A percentile compares a stretch with the other conserved stretches of the same genome.
These are phyloP conservation scores for Cytauxzoon felis DNA, from an alignment of 169 alveolate genomes.

Conservation along the genomic window DNA sequence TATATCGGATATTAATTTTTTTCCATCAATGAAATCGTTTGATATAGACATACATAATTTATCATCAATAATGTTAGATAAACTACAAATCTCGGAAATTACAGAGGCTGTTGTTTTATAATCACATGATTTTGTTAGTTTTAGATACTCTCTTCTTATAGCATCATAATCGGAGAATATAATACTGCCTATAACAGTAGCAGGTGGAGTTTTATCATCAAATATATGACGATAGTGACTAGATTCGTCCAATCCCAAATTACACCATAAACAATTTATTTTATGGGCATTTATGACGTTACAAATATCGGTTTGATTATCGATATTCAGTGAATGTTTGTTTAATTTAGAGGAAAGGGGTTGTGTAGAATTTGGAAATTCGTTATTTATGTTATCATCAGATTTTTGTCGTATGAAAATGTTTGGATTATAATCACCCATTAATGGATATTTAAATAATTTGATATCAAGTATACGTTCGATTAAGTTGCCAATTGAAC, in stretches of 20 bases:
- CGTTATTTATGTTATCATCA: no score
- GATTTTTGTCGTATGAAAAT: no score
- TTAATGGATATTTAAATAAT: not conserved
- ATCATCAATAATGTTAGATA: conserved; percentile 38
- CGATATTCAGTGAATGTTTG: no score
- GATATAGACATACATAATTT: conserved; percentile 35
- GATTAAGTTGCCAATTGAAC: conserved; percentile 25
- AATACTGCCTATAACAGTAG: conserved; percentile 15
- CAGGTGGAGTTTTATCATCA: conserved; percentile 52
- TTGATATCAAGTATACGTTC: conserved; percentile 21
- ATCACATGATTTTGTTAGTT: not conserved
- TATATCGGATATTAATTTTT: conserved; percentile 33
- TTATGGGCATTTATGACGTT: conserved; percentile 11
- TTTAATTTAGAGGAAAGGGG: no score
- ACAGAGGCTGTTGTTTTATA: not conserved
- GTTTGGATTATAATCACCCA: not conserved
- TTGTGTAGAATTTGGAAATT: no score
- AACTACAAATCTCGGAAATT: conserved; percentile 20
- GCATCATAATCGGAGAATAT: conserved; percentile 28
- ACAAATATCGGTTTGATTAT: no score
- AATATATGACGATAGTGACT: conserved; percentile 32
- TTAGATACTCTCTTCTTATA: not conserved
- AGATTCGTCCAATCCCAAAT: conserved; percentile 27
- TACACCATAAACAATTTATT: conserved; percentile 54
- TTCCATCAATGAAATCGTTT: conserved; percentile 43